phyloP scores from a whole-genome alignment of 106 monocot genomes.

The Dactylorhiza incarnata region DNA sequence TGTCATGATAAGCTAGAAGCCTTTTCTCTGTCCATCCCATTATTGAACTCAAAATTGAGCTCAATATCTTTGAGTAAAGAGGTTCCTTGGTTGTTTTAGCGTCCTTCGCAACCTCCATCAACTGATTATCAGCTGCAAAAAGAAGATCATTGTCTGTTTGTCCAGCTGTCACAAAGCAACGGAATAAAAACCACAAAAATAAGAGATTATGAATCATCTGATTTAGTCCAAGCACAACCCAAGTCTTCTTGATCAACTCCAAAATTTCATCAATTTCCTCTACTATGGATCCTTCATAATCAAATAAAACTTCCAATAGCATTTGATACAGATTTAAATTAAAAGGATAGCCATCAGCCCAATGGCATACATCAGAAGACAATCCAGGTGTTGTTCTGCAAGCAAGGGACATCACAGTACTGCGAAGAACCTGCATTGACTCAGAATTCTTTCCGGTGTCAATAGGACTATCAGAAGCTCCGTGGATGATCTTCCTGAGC shows the following conservation, averaged over 20 bases:
- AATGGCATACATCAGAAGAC: conserved; percentile 59
- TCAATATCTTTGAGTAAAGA: conserved; percentile 69
- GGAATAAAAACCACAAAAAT: conserved; percentile 75
- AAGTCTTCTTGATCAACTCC: conserved; percentile 90
- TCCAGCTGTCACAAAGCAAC: conserved; percentile 45
- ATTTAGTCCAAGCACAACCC: conserved; percentile 75
- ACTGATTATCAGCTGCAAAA: conserved; percentile 71
- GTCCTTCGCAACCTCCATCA: conserved; percentile 78
- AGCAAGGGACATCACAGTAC: conserved; percentile 72
- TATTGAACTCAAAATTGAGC: conserved; percentile 76
- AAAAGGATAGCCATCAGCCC: conserved; percentile 89
- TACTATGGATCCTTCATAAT: conserved; percentile 66
- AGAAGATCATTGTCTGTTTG: conserved; percentile 73
- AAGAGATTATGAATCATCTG: conserved; percentile 80
- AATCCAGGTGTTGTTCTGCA: conserved; percentile 56
- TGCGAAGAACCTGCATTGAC: conserved; percentile 81
- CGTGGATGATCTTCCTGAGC: conserved; percentile 57
- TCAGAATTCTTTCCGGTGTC: conserved; percentile 91
- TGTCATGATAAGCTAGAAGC: conserved; percentile 94
- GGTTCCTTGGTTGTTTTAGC: conserved; percentile 80
- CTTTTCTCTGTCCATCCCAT: conserved; percentile 90
- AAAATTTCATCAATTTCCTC: conserved; percentile 88
- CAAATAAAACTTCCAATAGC: conserved; percentile 75
- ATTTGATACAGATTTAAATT: conserved; percentile 80
- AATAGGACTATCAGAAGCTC: conserved; percentile 58